Conservation (phyloP, 352 stramenopile genomes). For the Phytophthora hibernalis region DNA sequence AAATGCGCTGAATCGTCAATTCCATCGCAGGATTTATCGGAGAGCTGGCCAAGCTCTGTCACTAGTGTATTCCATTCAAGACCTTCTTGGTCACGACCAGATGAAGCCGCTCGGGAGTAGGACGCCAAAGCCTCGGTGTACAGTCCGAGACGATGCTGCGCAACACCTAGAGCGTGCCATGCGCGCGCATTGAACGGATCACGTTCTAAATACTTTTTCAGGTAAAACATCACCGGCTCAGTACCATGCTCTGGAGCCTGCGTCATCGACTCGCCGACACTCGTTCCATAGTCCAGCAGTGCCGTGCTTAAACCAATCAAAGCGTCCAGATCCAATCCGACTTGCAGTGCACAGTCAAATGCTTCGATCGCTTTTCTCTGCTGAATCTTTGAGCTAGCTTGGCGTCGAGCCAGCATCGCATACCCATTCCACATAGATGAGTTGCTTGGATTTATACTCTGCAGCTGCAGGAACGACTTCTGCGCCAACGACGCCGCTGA, state of each 20-base stretch:
- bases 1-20: slow-evolving; percentile 24
- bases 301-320: slow-evolving; percentile 65
- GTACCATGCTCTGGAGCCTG: slow-evolving; percentile 26
- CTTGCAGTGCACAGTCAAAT: slow-evolving; percentile 82
- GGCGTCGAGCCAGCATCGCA: slow-evolving; percentile 70
- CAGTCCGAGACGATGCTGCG: slow-evolving; percentile 65
- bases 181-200: slow-evolving; percentile 65
- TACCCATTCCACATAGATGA: slow-evolving; percentile 90
- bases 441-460: slow-evolving; percentile 84
- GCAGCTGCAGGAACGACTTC: slow-evolving; percentile 82
- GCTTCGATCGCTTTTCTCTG: slow-evolving; percentile 66
- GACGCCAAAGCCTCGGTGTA: slow-evolving; percentile 49
- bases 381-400: slow-evolving; percentile 44
- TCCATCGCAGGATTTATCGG: background rate
- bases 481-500: slow-evolving; percentile 57
- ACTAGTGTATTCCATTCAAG: slow-evolving; percentile 54
- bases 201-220: slow-evolving; percentile 83
- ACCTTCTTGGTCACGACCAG: slow-evolving; percentile 9
- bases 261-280: slow-evolving; percentile 27
- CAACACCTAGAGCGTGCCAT: slow-evolving; percentile 72
- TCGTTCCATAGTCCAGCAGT: slow-evolving; percentile 35
- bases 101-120: slow-evolving; percentile 40
- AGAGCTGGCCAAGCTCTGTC: slow-evolving; percentile 35
- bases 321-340: slow-evolving; percentile 76
- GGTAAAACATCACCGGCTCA: slow-evolving; percentile 72